Evolutionary conservation across 441 rosid species (phyloP), one percentile per base, ranked within the genome.

Genomic region (Eruca vesicaria): DNA sequence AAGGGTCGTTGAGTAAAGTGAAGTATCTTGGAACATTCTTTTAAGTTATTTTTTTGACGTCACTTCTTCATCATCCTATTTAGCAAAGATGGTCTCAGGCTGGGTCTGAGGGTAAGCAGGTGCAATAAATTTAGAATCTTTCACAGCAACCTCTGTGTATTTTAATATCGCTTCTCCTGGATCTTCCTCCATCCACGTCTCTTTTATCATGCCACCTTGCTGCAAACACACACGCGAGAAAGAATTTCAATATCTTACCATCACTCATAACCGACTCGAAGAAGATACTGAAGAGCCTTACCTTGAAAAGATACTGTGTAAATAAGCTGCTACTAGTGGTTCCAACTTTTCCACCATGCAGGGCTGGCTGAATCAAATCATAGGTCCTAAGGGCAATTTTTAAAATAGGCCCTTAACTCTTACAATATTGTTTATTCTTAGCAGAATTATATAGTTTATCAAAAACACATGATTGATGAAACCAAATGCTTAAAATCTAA

Each of bases 131-230:
- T 91, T 91, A 0, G 99, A 97, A 55, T 96, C 97, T 70, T 90
- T 93, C 2, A 84, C 91, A n/a, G 99, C 99, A 67, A 64, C 98
- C 10, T 96, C 98, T 63, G 99, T 97, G 63, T 85, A 89, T 81
- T 91, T 96, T 77, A 93, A 79, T 73, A 96, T 93, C 20, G 99
- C 99, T 85, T 93, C 99, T 79, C 99, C 88, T 23, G 98, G 98
- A 84, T 96, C 99, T 86, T 93, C 98, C 31, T 96, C 98, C 98
- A 96, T 96, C 99, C 99, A 96, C 26, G 98, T 96, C 84, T 91
- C 99, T 84, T 96, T 96, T 76, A 96, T 89, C 97, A 96, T 84
- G 69, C 99, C 99, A 55, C 99, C 98, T 96, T 96, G 97, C 98
- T 96, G 92, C 81, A 86, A 86, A 48, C 52, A 43, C 29, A 73